These are phyloP conservation scores for Fusarium albidum DNA, from an alignment of 2,329 filamentous ascomycete species.

Conservation along the genomic window DNA sequence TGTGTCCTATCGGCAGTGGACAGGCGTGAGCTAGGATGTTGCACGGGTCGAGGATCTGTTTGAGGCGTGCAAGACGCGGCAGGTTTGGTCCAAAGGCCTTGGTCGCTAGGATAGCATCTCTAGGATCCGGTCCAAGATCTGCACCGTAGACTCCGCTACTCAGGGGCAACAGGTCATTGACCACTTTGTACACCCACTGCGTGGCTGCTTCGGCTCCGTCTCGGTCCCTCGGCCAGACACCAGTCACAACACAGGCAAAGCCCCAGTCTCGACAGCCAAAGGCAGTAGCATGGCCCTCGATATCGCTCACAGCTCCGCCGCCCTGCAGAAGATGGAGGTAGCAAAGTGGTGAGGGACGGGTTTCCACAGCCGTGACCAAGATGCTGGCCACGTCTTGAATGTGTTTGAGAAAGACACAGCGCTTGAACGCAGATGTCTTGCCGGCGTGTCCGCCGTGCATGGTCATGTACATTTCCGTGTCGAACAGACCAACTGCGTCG, in stretches of 20 bases:
- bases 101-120: slow-evolving; percentile 59
- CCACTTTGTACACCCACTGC: slow-evolving; percentile 66
- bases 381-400: slow-evolving; percentile 51
- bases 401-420: slow-evolving; percentile 66
- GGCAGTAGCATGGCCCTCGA: slow-evolving; percentile 56
- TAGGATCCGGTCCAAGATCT: slow-evolving; percentile 69
- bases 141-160: slow-evolving; percentile 64
- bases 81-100: slow-evolving; percentile 66
- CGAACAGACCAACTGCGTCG: slow-evolving; percentile 58
- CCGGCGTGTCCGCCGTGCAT: slow-evolving; percentile 68
- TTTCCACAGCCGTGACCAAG: slow-evolving; percentile 55
- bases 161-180: slow-evolving; percentile 54
- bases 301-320: slow-evolving; percentile 58
- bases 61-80: slow-evolving; percentile 58
- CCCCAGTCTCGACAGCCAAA: slow-evolving; percentile 72
- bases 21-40: slow-evolving; percentile 64
- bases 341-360: slow-evolving; percentile 60
- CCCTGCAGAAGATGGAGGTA: slow-evolving; percentile 71
- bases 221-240: slow-evolving; percentile 65
- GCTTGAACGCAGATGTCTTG: slow-evolving; percentile 71
- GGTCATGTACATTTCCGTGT: slow-evolving; percentile 68
- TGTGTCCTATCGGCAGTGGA: slow-evolving; percentile 54
- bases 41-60: slow-evolving; percentile 56
- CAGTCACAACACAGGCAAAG: slow-evolving; percentile 70
- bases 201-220: slow-evolving; percentile 54